Conservation (phyloP, 2,329 filamentous ascomycete species). For the Massarina eburnea region DNA sequence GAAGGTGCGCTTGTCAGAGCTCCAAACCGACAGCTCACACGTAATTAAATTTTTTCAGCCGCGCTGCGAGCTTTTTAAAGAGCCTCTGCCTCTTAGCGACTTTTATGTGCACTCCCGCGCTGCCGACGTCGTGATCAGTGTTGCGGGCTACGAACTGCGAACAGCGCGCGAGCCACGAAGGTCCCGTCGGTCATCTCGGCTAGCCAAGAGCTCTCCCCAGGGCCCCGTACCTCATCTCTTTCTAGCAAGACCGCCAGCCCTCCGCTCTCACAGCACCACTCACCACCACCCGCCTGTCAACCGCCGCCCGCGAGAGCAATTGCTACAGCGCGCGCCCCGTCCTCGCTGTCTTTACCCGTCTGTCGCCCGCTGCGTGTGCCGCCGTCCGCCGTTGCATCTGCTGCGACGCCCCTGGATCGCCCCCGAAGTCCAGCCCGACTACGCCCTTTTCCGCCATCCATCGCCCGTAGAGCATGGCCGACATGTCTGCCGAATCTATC, state of each 20-base stretch:
- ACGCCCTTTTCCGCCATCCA: slow-evolving; percentile 12
- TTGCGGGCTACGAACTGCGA: not conserved
- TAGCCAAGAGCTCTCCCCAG: slow-evolving; percentile 28
- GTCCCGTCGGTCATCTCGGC: slow-evolving; percentile 21
- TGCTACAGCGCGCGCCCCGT: slow-evolving; percentile 30
- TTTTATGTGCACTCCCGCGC: not conserved
- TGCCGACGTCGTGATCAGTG: not conserved
- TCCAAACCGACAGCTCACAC: not conserved
- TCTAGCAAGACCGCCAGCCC: slow-evolving; percentile 26
- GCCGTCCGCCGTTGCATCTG: slow-evolving; percentile 28
- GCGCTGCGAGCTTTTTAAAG: too few species aligned
- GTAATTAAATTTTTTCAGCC: too few species aligned
- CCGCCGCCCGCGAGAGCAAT: slow-evolving; percentile 28
- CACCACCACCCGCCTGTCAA: slow-evolving; percentile 14
- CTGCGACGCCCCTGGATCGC: slow-evolving; percentile 36
- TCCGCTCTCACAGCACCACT: slow-evolving; percentile 16
- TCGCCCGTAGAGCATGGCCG: slow-evolving; percentile 43
- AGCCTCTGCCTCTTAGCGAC: not conserved
- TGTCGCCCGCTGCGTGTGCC: slow-evolving; percentile 15
- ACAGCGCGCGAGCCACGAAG: not conserved
- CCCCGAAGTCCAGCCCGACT: not conserved
- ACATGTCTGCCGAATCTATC: slow-evolving; percentile 54
- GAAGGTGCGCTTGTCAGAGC: slow-evolving; percentile 8
- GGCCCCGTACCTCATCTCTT: slow-evolving; percentile 32
- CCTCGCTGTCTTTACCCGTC: slow-evolving; percentile 18